A percentile compares a stretch with the other conserved stretches of the same genome.
These are phyloP conservation scores for Cryptosporidium felis DNA, from an alignment of 169 alveolate genomes.

Conservation along the genomic window DNA sequence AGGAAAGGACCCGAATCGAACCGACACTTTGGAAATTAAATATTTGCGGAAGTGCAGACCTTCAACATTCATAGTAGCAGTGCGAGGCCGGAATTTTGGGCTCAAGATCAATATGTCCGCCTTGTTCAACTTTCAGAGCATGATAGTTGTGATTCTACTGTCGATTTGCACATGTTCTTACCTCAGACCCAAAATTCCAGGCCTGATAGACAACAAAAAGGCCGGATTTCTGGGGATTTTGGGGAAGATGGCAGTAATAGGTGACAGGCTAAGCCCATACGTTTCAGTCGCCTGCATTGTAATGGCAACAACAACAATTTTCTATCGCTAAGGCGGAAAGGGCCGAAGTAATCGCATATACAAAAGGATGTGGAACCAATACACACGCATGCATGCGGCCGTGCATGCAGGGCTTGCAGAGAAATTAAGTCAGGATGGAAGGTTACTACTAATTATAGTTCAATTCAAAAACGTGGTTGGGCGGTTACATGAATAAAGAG, in stretches of 20 bases:
- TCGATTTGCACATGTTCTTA: conserved; percentile 94
- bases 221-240: conserved; percentile 92
- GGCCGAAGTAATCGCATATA: background rate
- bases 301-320: conserved; percentile 87
- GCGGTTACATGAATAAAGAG: no score
- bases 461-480: no score
- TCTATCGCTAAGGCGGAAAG: conserved; percentile 79
- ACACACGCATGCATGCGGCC: no score
- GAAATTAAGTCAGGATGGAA: no score
- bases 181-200: conserved; percentile 88
- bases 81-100: no score
- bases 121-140: conserved; percentile 90
- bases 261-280: conserved; percentile 94
- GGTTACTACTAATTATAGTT: no score
- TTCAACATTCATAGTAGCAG: no score
- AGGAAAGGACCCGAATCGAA: no score
- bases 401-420: no score
- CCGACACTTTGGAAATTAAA: no score
- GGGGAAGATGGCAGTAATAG: conserved; percentile 94
- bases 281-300: conserved; percentile 88
- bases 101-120: conserved; percentile 95
- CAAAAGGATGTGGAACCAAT: no score
- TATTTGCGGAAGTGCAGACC: no score
- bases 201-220: conserved; percentile 83
- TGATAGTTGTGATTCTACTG: conserved; percentile 87